Base-by-base conservation (phyloP, 129 eudicot species). In the Centrapalus pauciflorus region DNA sequence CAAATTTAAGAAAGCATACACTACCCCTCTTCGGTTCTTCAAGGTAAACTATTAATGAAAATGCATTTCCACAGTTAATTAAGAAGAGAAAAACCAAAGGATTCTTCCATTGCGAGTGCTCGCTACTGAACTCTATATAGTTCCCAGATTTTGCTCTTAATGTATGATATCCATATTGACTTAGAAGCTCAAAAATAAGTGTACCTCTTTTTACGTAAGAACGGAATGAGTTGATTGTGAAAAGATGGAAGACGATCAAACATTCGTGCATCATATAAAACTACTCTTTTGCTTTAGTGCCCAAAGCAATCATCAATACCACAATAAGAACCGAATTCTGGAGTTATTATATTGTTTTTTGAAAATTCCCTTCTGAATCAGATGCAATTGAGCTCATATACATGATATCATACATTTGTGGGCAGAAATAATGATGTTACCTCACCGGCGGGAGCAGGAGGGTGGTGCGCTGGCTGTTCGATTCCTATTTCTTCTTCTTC, bases 361-460 rank as follows among this genome's bases (percentile, higher is more conserved):
- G 23, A 5, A 50, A 7, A 5, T 19, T 6, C 3, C 12, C 38
- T 30, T 19, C 6, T 2, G 41, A 20, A 66, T 32, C 37, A 21
- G 38, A 69, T 37, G 38, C 64, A 40, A 40, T 48, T 1, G 49
- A 32, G 64, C 32, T 58, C 21, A 2, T 57, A 51, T n/a, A 19
- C 19, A 25, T 63, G 7, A 12, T 0, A 14, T 0, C 20, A 16
- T 35, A 16, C 5, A 27, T 20, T 12, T 26, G 5, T 24, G 6
- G 5, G 20, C 11, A 50, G 7, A 26, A 20, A 1, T 11, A 34
- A 33, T 19, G 55, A 26, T 33, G 64, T 46, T 54, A 84, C 86
- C 86, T 81, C 90, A 35, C 75, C 77, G 20, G 86, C 23, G 0
- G 90, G 90, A 57, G 90, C 86, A 67, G 70, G 68, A 7, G 90